Evolutionary conservation across 805 yeast genomes (phyloP).

Genomic region (Hanseniaspora thailandica): DNA sequence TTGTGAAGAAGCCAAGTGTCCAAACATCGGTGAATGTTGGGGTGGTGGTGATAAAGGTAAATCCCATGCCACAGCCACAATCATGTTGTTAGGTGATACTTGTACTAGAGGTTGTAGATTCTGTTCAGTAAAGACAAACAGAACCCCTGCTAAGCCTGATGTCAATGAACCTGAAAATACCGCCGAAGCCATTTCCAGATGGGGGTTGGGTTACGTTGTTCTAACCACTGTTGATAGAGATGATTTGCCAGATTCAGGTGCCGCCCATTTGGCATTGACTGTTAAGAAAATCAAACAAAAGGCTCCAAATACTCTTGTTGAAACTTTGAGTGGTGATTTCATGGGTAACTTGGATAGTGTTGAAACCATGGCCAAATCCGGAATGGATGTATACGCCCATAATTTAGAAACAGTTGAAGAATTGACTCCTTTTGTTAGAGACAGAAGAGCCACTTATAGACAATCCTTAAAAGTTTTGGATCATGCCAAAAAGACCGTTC

Average conservation of each 20-base stretch:
- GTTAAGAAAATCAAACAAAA: slow-evolving; percentile 72
- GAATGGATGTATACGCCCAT: slow-evolving; percentile 93
- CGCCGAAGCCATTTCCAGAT: slow-evolving; percentile 89
- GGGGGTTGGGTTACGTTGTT: slow-evolving; percentile 98
- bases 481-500: slow-evolving; percentile 68
- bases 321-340: slow-evolving; percentile 90
- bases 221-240: slow-evolving; percentile 96
- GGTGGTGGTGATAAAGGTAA: slow-evolving; percentile 72
- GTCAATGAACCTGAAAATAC: slow-evolving; percentile 96
- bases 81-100: slow-evolving; percentile 96
- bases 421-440: slow-evolving; percentile 88
- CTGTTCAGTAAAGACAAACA: slow-evolving; percentile 88
- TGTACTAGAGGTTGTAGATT: slow-evolving; percentile 99
- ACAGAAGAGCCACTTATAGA: slow-evolving; percentile 88
- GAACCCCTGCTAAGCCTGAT: slow-evolving; percentile 80
- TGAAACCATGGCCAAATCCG: slow-evolving; percentile 66
- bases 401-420: slow-evolving; percentile 93
- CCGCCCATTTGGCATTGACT: slow-evolving; percentile 79
- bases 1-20: slow-evolving; percentile 97
- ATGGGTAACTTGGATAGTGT: slow-evolving; percentile 80
- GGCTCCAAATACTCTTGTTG: slow-evolving; percentile 84
- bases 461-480: slow-evolving; percentile 70
- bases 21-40: slow-evolving; percentile 99
- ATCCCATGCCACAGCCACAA: slow-evolving; percentile 90
- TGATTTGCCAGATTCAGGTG: slow-evolving; percentile 86